These are phyloP conservation scores for Termitomyces sp. DNA, from an alignment of 768 basidiomycete genomes.

Conservation along the genomic window DNA sequence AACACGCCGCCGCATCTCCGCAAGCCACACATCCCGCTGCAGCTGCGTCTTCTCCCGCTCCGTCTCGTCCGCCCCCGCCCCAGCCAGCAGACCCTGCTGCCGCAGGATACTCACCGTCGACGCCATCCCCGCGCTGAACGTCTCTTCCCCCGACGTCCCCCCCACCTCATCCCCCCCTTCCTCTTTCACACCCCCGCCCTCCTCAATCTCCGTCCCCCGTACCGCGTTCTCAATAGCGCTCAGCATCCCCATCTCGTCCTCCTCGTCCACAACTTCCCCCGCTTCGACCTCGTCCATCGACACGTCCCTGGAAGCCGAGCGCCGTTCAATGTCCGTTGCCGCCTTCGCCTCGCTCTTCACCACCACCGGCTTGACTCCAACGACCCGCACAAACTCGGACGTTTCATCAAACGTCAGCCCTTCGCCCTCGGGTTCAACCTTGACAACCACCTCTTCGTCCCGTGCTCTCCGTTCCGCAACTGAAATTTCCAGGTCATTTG, in stretches of 20 bases:
- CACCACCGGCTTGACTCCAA: conserved; percentile 54
- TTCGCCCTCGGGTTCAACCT: conserved; percentile 29
- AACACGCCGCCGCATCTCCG: conserved; percentile 71
- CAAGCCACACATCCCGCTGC: conserved; percentile 86
- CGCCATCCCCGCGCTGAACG: conserved; percentile 79
- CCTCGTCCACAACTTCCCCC: conserved; percentile 67
- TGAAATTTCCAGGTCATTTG: conserved; percentile 20
- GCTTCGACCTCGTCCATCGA: conserved; percentile 74
- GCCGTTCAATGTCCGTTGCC: conserved; percentile 26
- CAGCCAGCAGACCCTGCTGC: conserved; percentile 83
- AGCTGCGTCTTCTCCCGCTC: conserved; percentile 81
- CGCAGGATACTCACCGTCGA: conserved; percentile 85
- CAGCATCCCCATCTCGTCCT: conserved; percentile 67
- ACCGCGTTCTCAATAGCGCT: conserved; percentile 71
- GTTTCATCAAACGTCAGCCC: conserved; percentile 94
- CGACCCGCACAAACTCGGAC: conserved; percentile 90
- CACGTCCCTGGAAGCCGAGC: conserved; percentile 44
- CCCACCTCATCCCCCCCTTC: conserved; percentile 20
- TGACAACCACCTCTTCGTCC: conserved; percentile 38
- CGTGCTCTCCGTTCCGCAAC: conserved; percentile 59
- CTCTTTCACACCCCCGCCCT: too few relatives aligned
- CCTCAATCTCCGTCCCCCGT: conserved; percentile 38
- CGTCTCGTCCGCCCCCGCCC: conserved; percentile 51
- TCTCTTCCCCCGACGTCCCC: conserved; percentile 74
- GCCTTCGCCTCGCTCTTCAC: conserved; percentile 38